Conservation (phyloP, 306 rosid species). For the Vigna nakashimae region DNA sequence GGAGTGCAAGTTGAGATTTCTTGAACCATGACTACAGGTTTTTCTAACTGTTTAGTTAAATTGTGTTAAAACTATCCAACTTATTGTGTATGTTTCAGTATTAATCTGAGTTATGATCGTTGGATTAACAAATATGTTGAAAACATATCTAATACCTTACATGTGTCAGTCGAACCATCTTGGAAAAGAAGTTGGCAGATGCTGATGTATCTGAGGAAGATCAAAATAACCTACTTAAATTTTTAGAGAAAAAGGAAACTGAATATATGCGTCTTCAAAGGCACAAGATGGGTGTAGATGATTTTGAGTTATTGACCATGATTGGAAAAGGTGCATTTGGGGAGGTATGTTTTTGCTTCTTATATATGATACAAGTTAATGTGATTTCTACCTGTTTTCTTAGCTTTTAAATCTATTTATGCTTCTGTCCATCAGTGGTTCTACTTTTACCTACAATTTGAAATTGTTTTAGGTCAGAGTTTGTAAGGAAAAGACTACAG, state of each 20-base stretch:
- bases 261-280: conserved; percentile 99
- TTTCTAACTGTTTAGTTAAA: too few species aligned
- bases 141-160: neutral
- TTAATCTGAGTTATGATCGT: neutral
- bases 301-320: conserved; percentile 91
- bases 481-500: conserved; percentile 80
- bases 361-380: conserved; percentile 10
- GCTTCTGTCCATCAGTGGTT: neutral
- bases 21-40: neutral
- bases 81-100: neutral
- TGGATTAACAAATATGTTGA: neutral
- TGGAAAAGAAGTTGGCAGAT: conserved; percentile 95
- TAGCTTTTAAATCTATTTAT: conserved; percentile 5
- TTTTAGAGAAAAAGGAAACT: conserved; percentile 94
- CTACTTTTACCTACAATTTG: conserved; percentile 32
- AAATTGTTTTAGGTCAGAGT: conserved; percentile 79
- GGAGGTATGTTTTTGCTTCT: conserved; percentile 72
- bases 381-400: neutral
- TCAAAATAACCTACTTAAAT: conserved; percentile 86
- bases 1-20: neutral
- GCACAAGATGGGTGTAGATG: conserved; percentile 98
- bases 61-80: too few species aligned
- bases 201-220: conserved; percentile 99
- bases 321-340: conserved; percentile 99
- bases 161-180: conserved; percentile 68